Base-by-base conservation (phyloP, 2,329 filamentous ascomycete species). In the Kalmusia sp. region DNA sequence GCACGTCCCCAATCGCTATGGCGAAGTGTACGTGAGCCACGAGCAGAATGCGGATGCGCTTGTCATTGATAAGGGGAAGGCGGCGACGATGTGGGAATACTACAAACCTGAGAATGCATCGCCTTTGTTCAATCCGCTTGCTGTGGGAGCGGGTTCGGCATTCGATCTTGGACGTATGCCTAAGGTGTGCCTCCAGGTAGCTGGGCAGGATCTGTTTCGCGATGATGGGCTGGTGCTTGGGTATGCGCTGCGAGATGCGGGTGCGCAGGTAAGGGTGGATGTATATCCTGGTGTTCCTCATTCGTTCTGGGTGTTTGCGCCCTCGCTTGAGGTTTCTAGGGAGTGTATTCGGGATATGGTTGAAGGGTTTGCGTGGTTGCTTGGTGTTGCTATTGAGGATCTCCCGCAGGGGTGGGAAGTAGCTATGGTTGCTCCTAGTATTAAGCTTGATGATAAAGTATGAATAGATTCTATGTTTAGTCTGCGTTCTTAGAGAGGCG, bases 191-290 rank as follows among this genome's bases (percentile, higher is more conserved):
- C 24, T 59, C 7, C 79, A 82, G 59, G 73, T 83, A 0, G 76
- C 74, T 50, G 82, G 59, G 1, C 49, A 79, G 51, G 83, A 84
- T 61, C 76, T 77, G 0, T 54, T 81, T 2, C 66, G 82, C 1
- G 83, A 85, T 54, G 82, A 84, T 52, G 81, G 71, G 0, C 56
- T 85, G 38, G 76, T 84, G 0, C 84, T 82, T 58, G 80, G 81
- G 52, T 68, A 79, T 4, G 58, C 83, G 51, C 68, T 76, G 34
- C 76, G 79, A 47, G 74, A 80, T 30, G 71, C 68, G 1, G 74
- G 67, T 14, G 71, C 81, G 9, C 59, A 70, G 61, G 81, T 80
- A 2, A 74, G 68, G 49, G 45, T 82, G 17, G 74, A 80, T 54
- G 61, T 76, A 6, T 80, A 78, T 59, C 60, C 72, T 0, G 77